Evolutionary conservation across 2,329 filamentous ascomycete species (phyloP), one percentile per base, ranked within the genome.

Genomic region (Neonectria hederae): DNA sequence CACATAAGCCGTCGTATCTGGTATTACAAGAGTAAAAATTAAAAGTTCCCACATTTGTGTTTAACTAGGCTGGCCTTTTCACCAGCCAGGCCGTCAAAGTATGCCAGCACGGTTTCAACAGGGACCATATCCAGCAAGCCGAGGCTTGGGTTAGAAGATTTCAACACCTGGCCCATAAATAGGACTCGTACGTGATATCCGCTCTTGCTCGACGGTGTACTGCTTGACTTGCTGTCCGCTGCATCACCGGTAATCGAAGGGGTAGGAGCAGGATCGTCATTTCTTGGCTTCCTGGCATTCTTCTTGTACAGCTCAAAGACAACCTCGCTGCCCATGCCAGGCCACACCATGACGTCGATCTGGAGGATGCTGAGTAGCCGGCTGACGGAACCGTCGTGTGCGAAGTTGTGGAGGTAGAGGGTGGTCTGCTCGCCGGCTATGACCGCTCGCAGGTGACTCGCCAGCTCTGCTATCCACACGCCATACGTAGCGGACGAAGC

Each of bases 281-380:
- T 17, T 9, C 28, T 48, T 0, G 49, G 26, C 4, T 58, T 53
- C 7, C 24, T 43, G 5, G 40, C 2, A 3, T 58, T 72, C 71
- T 81, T 83, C 68, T 77, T 81, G 70, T 88, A 94, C 17, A 94
- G 73, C 79, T 94, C 92, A 74, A 94, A 93, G 0, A 93, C 86
- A 0, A 94, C 82, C 77, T 94, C 92, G 5, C 87, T 83, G 0
- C 92, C 92, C 91, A 94, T 93, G 0, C 92, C 92, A 0, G 92
- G 92, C 92, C 92, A 94, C 0, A 93, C 89, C 92, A 94, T 94
- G 54, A 82, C 77, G 19, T 92, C 89, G 1, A 67, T 64, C 78
- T 94, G 92, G 69, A 94, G 75, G 14, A 93, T 85, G 3, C 87
- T 87, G 22, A 95, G 79, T 6, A 94, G 70, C 2, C 88, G 80